Conservation (phyloP, 148 eudicot genomes). For the Persicaria tinctoria region DNA sequence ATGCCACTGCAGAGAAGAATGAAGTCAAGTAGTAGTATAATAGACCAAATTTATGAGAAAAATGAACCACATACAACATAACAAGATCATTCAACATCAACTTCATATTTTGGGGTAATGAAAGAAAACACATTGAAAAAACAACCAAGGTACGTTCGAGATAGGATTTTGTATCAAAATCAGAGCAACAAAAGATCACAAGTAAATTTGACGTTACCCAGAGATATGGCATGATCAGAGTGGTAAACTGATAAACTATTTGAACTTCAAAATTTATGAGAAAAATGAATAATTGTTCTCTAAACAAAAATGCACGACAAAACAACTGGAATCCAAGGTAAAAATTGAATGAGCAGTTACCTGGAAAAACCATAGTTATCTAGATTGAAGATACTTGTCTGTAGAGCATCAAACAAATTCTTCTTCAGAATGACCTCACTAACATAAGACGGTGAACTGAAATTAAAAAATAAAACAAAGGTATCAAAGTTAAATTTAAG, state of each 20-base stretch:
- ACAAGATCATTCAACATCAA: background rate
- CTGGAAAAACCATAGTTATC: conserved; percentile 49
- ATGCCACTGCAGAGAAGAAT: conserved; percentile 42
- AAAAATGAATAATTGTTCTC: no score
- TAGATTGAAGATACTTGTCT: conserved; percentile 41
- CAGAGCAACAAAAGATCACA: background rate
- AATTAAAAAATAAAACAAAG: conserved; percentile 9
- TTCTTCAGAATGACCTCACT: conserved; percentile 44
- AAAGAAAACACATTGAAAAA: background rate
- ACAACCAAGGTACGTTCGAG: background rate
- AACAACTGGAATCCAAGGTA: background rate
- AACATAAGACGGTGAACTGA: conserved; percentile 77
- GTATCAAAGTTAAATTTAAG: background rate
- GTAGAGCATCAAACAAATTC: conserved; percentile 68
- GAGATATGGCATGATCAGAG: background rate
- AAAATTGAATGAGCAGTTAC: conserved; percentile 24
- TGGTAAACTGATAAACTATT: background rate
- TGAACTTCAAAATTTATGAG: no score
- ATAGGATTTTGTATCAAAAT: background rate
- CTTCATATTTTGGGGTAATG: background rate
- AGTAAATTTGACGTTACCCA: background rate
- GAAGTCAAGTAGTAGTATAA: background rate
- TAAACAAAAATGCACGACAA: background rate
- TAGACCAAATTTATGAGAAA: background rate
- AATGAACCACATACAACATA: background rate